Conservation (phyloP, 805 yeast species). For the Lipomyces starkeyi region DNA sequence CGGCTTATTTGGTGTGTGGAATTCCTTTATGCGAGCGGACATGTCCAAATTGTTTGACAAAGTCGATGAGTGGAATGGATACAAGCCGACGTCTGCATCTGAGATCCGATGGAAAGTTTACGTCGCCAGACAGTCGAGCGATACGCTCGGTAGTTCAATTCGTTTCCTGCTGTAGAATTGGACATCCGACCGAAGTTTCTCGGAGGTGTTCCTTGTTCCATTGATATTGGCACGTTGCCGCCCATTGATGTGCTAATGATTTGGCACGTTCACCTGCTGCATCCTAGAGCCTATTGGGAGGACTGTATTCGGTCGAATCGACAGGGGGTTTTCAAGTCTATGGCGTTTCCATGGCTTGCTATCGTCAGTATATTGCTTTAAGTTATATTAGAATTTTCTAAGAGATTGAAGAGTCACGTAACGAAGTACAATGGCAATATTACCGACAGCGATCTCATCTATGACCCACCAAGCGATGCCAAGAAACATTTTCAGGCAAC, state of each 20-base stretch:
- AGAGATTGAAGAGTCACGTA: conserved; percentile 11
- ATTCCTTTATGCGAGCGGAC: conserved; percentile 3
- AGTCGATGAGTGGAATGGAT: conserved; percentile 2
- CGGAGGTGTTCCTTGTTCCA: not conserved
- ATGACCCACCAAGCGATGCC: conserved; percentile 16
- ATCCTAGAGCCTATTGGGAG: conserved; percentile 38
- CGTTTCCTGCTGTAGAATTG: conserved; percentile 11
- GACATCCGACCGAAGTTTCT: conserved; percentile 1
- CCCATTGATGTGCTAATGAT: conserved; percentile 41
- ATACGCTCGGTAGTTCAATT: conserved; percentile 18
- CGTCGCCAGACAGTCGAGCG: conserved; percentile 25
- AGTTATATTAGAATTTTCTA: not conserved
- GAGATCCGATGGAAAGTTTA: conserved; percentile 19
- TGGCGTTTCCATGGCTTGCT: conserved; percentile 25
- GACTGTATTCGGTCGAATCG: conserved; percentile 29
- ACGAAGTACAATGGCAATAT: conserved; percentile 1
- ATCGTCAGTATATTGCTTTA: conserved; percentile 11
- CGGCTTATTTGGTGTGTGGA: conserved; percentile 13
- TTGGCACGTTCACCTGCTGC: conserved; percentile 40
- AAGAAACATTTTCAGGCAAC: conserved; percentile 6
- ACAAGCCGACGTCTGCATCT: not conserved
- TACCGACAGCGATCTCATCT: not conserved
- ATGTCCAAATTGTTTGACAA: conserved; percentile 12
- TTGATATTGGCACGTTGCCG: conserved; percentile 27
- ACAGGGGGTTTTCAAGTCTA: conserved; percentile 6